Evolutionary conservation across 176 grass and related monocot species (phyloP).

Genomic region (Lolium multiflorum): DNA sequence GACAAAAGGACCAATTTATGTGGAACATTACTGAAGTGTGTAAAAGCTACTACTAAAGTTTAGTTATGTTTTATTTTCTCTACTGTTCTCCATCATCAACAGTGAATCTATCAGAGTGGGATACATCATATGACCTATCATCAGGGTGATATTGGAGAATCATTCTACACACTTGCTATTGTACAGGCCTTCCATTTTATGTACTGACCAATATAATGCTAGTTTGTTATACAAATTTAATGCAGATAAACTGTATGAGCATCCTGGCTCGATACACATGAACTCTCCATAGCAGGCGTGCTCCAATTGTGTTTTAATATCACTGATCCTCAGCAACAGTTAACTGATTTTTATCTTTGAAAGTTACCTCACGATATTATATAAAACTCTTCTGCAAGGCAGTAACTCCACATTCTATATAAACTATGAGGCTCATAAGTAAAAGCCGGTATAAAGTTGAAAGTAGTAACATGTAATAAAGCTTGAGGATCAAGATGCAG

Average conservation of each 20-base stretch:
- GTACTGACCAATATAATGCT: not conserved
- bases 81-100: no score
- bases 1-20: no score
- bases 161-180: constrained; percentile 5
- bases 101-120: not conserved
- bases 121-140: not conserved
- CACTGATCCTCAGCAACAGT: not conserved
- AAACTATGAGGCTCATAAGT: not conserved
- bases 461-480: not conserved
- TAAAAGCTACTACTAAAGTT: no score
- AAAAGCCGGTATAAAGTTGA: not conserved
- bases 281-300: not conserved
- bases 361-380: not conserved
- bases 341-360: not conserved
- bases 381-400: constrained; percentile 2
- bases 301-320: not conserved
- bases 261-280: not conserved
- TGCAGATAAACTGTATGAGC: not conserved
- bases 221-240: not conserved
- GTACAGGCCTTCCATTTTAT: not conserved
- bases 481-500: not conserved
- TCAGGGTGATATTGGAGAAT: not conserved
- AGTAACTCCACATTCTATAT: not conserved
- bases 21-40: no score
- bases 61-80: no score